These are phyloP conservation scores for Dianthus caryophyllus DNA, from an alignment of 148 eudicot genomes.

Conservation along the genomic window DNA sequence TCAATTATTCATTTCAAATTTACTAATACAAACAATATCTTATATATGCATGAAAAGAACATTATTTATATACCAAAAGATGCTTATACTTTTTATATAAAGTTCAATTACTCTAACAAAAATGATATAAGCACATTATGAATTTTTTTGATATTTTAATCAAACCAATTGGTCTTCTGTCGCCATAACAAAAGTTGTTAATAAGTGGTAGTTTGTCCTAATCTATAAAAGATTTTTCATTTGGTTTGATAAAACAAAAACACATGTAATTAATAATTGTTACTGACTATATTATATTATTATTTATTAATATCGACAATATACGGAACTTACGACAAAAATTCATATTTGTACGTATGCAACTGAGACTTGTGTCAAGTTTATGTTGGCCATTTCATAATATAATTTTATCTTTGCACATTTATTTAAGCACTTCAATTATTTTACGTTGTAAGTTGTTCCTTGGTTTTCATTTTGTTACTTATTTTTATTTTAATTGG, in stretches of 20 bases:
- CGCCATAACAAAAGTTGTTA: slow-evolving; percentile 21
- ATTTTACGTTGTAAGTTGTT: no score
- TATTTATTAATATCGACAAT: no score
- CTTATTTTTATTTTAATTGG: no score
- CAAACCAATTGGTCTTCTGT: slow-evolving; percentile 12
- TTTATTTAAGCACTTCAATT: neutral
- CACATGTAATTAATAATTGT: neutral
- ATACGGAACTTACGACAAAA: no score
- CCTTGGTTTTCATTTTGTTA: no score
- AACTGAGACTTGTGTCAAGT: neutral
- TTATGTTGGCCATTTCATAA: neutral
- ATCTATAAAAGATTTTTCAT: neutral
- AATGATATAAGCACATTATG: neutral
- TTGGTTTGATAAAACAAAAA: slow-evolving; percentile 22
- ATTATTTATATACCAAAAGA: no score
- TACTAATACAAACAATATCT: no score
- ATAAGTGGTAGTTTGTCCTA: slow-evolving; percentile 9
- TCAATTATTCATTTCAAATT: no score
- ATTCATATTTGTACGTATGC: neutral
- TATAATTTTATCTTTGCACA: neutral
- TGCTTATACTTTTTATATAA: no score
- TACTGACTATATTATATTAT: no score
- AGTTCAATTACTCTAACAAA: no score
- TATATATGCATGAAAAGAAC: no score
- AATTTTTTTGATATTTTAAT: neutral